Evolutionary conservation across 139 green algal species (phyloP), one percentile per base, ranked within the genome.

Genomic region (Edaphochlamys debaryana): DNA sequence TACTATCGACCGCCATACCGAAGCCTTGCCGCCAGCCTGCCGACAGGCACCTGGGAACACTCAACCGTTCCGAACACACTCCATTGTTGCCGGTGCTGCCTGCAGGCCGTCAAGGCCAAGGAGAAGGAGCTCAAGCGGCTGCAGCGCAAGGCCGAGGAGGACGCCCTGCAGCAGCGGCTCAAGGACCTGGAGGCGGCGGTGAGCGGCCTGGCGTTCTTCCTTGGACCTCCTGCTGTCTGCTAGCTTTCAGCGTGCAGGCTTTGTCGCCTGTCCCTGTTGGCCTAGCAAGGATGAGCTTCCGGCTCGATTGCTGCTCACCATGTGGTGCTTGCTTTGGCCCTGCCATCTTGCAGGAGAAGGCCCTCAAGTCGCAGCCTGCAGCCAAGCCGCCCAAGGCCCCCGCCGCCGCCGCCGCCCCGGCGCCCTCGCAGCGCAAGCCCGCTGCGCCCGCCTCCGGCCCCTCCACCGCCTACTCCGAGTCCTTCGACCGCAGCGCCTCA

Each of bases 181-280:
- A n/a, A 42, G 34, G 48, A 86, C 42, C 56, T 86, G 42, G 80
- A 75, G 42, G 45, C 81, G 71, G 62, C 76, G 45, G 41, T 64
- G 29, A 11, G 32, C 23, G 27, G n/a, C n/a, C n/a, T n/a, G n/a
- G n/a, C n/a, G n/a, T n/a, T n/a, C n/a, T n/a, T n/a, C n/a, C n/a
- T n/a, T n/a, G n/a, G n/a, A n/a, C n/a, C n/a, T n/a, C n/a, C n/a
- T n/a, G n/a, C n/a, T n/a, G n/a, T n/a, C n/a, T n/a, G n/a, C n/a
- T n/a, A n/a, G n/a, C n/a, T n/a, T n/a, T n/a, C n/a, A n/a, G n/a
- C n/a, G n/a, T n/a, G n/a, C n/a, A n/a, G n/a, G n/a, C n/a, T n/a
- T n/a, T n/a, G n/a, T n/a, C n/a, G n/a, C n/a, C n/a, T n/a, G n/a
- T n/a, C n/a, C n/a, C n/a, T n/a, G n/a, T n/a, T n/a, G n/a, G n/a